Evolutionary conservation across 306 rosid species (phyloP).

Genomic region (Medicago ruthenica): DNA sequence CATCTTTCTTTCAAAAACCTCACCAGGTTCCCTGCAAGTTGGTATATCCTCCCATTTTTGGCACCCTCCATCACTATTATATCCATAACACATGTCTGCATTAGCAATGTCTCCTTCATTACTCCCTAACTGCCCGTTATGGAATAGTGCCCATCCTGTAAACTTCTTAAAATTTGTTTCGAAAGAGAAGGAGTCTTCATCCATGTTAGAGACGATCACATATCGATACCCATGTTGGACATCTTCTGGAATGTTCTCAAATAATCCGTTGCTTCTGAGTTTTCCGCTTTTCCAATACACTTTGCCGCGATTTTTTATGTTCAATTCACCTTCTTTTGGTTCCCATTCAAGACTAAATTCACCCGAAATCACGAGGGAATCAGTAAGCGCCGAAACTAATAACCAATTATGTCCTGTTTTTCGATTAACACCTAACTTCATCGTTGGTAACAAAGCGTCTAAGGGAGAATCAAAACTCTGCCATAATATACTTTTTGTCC

Average conservation of each 20-base stretch:
- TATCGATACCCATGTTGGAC: neutral
- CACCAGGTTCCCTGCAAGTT: neutral
- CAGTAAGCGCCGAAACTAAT: neutral
- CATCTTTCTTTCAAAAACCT: neutral
- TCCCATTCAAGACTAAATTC: slow-evolving; percentile 15
- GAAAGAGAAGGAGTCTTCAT: slow-evolving; percentile 21
- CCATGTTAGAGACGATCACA: neutral
- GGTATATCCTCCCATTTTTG: slow-evolving; percentile 23
- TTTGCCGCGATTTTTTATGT: neutral
- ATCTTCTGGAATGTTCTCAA: neutral
- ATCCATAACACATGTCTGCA: slow-evolving; percentile 39
- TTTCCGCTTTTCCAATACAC: slow-evolving; percentile 31
- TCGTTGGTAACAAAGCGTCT: slow-evolving; percentile 13
- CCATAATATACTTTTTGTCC: slow-evolving; percentile 30
- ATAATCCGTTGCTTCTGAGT: neutral
- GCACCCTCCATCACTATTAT: slow-evolving; percentile 25
- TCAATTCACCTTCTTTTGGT: neutral
- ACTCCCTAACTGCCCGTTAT: neutral
- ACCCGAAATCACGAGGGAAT: neutral
- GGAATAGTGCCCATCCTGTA: neutral
- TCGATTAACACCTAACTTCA: slow-evolving; percentile 45
- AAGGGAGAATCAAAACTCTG: slow-evolving; percentile 44
- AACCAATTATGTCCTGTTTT: neutral
- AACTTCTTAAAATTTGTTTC: neutral
- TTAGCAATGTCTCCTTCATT: neutral